Evolutionary conservation across 768 basidiomycete genomes (phyloP).

Genomic region (Tylopilus felleus): DNA sequence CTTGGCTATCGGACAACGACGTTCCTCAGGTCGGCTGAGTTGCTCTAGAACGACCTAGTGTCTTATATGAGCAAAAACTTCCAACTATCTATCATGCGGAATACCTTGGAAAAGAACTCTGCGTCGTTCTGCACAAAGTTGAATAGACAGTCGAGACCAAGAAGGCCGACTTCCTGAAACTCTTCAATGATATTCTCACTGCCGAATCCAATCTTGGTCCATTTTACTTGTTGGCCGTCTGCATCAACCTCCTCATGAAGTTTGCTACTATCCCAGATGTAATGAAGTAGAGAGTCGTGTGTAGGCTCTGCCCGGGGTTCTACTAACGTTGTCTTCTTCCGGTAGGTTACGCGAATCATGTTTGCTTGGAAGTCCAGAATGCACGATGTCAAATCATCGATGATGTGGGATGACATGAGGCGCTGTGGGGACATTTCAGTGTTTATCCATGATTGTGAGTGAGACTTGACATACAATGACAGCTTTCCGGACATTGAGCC

Average conservation of each 20-base stretch:
- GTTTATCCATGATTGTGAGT: not conserved
- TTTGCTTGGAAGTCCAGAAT: slow-evolving; percentile 89
- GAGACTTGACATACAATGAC: slow-evolving; percentile 58
- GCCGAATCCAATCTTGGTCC: slow-evolving; percentile 76
- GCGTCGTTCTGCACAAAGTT: slow-evolving; percentile 66
- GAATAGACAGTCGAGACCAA: slow-evolving; percentile 83
- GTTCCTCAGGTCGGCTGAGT: slow-evolving; percentile 64
- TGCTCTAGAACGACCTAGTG: slow-evolving; percentile 77
- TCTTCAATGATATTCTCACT: slow-evolving; percentile 72
- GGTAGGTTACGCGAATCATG: slow-evolving; percentile 72
- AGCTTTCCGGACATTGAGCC: slow-evolving; percentile 74
- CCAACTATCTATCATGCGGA: not conserved
- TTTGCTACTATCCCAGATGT: slow-evolving; percentile 66
- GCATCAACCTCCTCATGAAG: slow-evolving; percentile 51
- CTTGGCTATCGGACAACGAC: slow-evolving; percentile 78
- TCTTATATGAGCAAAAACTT: slow-evolving; percentile 6
- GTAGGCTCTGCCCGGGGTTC: slow-evolving; percentile 60
- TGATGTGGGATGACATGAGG: slow-evolving; percentile 78
- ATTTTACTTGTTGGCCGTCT: slow-evolving; percentile 54
- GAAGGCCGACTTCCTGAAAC: slow-evolving; percentile 72
- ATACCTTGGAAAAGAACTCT: slow-evolving; percentile 72
- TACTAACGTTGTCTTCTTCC: slow-evolving; percentile 76
- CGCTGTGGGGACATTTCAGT: slow-evolving; percentile 43
- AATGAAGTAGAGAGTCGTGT: slow-evolving; percentile 55
- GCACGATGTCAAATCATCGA: slow-evolving; percentile 78